phyloP scores from a whole-genome alignment of 768 basidiomycete genomes.

The Leccinellum albellum region DNA sequence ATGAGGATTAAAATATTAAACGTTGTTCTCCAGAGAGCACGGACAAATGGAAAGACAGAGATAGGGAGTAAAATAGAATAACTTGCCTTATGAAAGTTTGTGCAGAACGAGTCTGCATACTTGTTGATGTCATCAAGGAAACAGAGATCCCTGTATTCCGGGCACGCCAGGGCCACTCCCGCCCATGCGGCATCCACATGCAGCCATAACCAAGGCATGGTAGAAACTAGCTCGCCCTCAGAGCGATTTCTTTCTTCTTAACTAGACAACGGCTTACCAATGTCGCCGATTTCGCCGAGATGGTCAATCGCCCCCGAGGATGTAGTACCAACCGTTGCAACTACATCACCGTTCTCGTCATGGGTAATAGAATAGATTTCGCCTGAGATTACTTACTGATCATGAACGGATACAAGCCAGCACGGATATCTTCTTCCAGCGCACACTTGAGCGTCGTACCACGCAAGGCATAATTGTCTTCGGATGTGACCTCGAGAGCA shows the following conservation, averaged over 20 bases:
- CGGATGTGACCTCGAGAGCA: constrained; percentile 58
- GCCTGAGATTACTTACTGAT: constrained; percentile 46
- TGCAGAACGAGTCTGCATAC: constrained; percentile 29
- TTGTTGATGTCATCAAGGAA: too few species aligned
- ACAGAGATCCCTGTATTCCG: too few species aligned
- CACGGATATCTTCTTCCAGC: constrained; percentile 60
- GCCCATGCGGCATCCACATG: constrained; percentile 36
- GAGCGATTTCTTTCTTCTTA: neutral
- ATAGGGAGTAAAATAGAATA: neutral
- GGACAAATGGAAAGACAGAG: neutral
- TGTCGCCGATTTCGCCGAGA: constrained; percentile 66
- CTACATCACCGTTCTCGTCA: constrained; percentile 35
- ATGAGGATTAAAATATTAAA: neutral
- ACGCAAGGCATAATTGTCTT: constrained; percentile 65
- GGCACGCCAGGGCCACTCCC: constrained; percentile 27
- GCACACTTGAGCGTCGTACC: constrained; percentile 58
- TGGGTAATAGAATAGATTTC: neutral
- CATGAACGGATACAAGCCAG: constrained; percentile 74
- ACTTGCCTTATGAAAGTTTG: constrained; percentile 85
- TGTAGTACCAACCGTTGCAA: constrained; percentile 90
- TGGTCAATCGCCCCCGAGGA: constrained; percentile 85
- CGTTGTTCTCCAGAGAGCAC: neutral
- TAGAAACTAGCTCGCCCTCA: constrained; percentile 41
- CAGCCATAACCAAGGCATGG: constrained; percentile 70
- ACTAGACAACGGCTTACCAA: constrained; percentile 43